Evolutionary conservation across 768 basidiomycete species (phyloP).

Genomic region (Lanmaoa pseudosensibilis): DNA sequence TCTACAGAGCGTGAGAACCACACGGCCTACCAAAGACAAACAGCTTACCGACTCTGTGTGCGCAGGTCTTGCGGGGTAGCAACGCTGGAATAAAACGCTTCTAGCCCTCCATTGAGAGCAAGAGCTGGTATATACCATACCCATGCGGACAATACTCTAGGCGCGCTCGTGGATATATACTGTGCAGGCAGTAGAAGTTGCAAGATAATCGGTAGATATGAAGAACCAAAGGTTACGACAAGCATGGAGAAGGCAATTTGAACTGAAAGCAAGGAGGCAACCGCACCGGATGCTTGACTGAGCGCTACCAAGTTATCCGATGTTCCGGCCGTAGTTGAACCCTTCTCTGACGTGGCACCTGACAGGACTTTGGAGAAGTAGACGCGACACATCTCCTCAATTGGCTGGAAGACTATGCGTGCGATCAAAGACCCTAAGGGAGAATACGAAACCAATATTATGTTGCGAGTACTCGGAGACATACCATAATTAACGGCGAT

Average conservation of each 20-base stretch:
- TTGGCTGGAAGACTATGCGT: slow-evolving; percentile 90
- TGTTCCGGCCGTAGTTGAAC: background rate
- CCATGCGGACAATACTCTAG: slow-evolving; percentile 75
- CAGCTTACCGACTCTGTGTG: slow-evolving; percentile 59
- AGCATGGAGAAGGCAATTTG: slow-evolving; percentile 69
- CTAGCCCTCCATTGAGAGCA: slow-evolving; percentile 86
- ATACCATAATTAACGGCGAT: slow-evolving; percentile 93
- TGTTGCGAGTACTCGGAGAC: slow-evolving; percentile 17
- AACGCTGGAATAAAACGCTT: slow-evolving; percentile 85
- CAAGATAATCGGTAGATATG: slow-evolving; percentile 70
- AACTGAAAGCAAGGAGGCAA: slow-evolving; percentile 60
- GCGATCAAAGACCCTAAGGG: slow-evolving; percentile 83
- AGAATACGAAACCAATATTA: background rate
- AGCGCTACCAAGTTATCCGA: slow-evolving; percentile 18
- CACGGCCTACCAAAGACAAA: background rate
- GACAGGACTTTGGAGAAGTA: slow-evolving; percentile 76
- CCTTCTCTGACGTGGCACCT: slow-evolving; percentile 15
- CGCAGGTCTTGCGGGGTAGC: slow-evolving; percentile 67
- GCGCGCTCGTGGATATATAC: slow-evolving; percentile 77
- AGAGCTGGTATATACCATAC: slow-evolving; percentile 87
- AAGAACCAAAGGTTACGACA: slow-evolving; percentile 70
- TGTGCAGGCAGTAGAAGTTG: slow-evolving; percentile 68
- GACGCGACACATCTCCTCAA: slow-evolving; percentile 89
- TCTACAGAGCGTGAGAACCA: slow-evolving; percentile 28
- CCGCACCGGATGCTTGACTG: slow-evolving; percentile 46